phyloP scores from a whole-genome alignment of 805 yeast species.

The Wickerhamomyces xylosicus region DNA sequence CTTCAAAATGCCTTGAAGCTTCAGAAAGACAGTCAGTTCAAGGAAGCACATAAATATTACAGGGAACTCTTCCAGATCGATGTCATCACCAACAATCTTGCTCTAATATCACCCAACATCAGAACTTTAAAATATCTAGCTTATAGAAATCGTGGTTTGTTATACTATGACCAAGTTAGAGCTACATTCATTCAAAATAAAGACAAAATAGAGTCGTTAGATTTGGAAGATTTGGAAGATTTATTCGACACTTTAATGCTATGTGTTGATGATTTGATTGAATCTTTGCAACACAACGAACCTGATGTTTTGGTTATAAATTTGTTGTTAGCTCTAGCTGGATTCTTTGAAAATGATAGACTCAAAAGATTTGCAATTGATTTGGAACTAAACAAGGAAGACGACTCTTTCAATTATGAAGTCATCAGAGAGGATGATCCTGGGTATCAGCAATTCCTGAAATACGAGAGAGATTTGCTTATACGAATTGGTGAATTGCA shows the following conservation, averaged over 20 bases:
- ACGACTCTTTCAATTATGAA: slow-evolving; percentile 21
- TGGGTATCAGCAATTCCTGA: slow-evolving; percentile 5
- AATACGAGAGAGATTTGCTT: slow-evolving; percentile 7
- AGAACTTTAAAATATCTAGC: slow-evolving; percentile 67
- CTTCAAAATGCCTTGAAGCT: slow-evolving; percentile 60
- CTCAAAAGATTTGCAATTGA: slow-evolving; percentile 51
- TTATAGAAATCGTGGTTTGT: slow-evolving; percentile 72
- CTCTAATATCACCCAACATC: slow-evolving; percentile 50
- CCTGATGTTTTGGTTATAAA: slow-evolving; percentile 49
- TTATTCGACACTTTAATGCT: slow-evolving; percentile 12
- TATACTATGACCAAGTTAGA: slow-evolving; percentile 34
- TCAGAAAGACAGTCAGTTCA: slow-evolving; percentile 42
- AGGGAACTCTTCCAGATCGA: slow-evolving; percentile 57
- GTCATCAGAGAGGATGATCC: slow-evolving; percentile 14
- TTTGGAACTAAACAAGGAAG: slow-evolving; percentile 38
- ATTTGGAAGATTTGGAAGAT: slow-evolving; percentile 3
- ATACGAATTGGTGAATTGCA: not conserved
- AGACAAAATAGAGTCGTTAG: slow-evolving; percentile 3
- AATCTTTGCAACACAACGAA: slow-evolving; percentile 56
- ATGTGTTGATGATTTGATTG: slow-evolving; percentile 50
- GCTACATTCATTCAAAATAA: too few relatives aligned
- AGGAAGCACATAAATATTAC: slow-evolving; percentile 44
- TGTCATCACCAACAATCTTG: slow-evolving; percentile 41
- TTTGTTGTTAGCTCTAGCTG: slow-evolving; percentile 39
- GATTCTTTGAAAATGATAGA: slow-evolving; percentile 35